Percentiles rank a stretch among this genome's conserved stretches.
Conservation (phyloP, 495 filamentous ascomycete genomes). For the Penicillium manginii region DNA sequence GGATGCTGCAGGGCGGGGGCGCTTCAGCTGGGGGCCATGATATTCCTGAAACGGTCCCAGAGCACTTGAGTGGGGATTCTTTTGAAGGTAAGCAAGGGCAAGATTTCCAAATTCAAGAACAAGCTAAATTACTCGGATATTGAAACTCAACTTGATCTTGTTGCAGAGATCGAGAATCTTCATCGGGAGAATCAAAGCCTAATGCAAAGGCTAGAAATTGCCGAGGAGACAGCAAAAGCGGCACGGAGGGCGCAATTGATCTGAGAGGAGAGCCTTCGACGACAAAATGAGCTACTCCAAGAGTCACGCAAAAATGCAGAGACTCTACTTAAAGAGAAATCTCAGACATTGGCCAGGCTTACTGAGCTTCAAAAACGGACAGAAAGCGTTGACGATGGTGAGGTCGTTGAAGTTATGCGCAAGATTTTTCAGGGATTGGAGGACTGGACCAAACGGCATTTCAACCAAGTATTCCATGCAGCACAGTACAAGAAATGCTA, state of each 20-base stretch:
- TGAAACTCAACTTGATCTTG: no score
- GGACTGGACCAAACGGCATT: slow-evolving; percentile 6
- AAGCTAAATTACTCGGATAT: no score
- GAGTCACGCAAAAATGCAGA: not conserved
- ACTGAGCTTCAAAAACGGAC: slow-evolving; percentile 4
- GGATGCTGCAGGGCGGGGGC: no score
- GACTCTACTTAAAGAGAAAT: not conserved
- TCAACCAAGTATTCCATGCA: slow-evolving; percentile 1
- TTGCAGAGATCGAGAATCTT: not conserved
- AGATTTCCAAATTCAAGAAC: no score
- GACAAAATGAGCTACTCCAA: slow-evolving; percentile 2
- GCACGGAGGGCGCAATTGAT: not conserved
- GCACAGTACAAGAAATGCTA: no score
- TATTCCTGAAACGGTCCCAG: no score
- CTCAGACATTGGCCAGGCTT: not conserved
- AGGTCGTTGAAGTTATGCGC: not conserved
- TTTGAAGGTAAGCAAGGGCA: no score
- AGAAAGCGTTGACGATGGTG: slow-evolving; percentile 2
- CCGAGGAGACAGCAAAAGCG: not conserved
- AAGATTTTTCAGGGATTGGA: slow-evolving; percentile 3
- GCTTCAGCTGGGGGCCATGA: no score
- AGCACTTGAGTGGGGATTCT: no score
- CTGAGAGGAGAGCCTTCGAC: slow-evolving; percentile 3
- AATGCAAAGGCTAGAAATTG: not conserved
- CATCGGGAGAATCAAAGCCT: not conserved